Base-by-base conservation (phyloP, 2,329 filamentous ascomycete genomes). In the Fusarium buxicola region DNA sequence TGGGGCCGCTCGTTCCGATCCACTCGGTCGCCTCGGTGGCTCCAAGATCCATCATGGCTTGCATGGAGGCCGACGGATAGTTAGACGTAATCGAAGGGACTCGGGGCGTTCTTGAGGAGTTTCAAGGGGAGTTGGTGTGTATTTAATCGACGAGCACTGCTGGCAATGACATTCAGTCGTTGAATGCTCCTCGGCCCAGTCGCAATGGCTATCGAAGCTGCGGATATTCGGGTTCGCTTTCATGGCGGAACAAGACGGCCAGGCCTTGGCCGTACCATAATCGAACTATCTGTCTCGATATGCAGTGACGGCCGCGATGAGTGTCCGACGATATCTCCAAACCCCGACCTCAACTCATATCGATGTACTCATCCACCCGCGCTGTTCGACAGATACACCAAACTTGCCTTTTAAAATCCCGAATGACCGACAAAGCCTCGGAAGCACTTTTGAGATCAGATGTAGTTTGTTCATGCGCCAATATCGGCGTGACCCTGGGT, bases 1-100 rank as follows among this genome's bases (percentile, higher is more conserved):
- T 30, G 52, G 62, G 39, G 54, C 53, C 63, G 49, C 50, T 58
- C 48, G 50, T 40, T 38, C 49, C 44, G 57, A 65, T 65, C 62
- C 62, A 65, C 62, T 30, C 41, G 41, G 43, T 44, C 44, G 28
- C 54, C 35, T 54, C 34, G 32, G 36, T 18, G 43, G 60, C 34
- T 15, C 48, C 55, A 44, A 18, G 44, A 47, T 48, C 43, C 27
- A 48, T 38, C 31, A 53, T 49, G 47, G 56, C 39, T 55, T 49
- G 39, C 53, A 30, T 32, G 15, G 30, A 31, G 36, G 7, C 18
- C 15, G 25, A 31, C 31, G 41, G 43, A 57, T 44, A 55, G 32
- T 45, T 49, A 49, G 31, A 11, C 39, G 30, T 12, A 16, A 28
- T 28, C 28, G 40, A 44, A 51, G 27, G 16, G 32, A 41, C 15